phyloP scores from a whole-genome alignment of 208 protist species.

The Leishmania amazonensis region DNA sequence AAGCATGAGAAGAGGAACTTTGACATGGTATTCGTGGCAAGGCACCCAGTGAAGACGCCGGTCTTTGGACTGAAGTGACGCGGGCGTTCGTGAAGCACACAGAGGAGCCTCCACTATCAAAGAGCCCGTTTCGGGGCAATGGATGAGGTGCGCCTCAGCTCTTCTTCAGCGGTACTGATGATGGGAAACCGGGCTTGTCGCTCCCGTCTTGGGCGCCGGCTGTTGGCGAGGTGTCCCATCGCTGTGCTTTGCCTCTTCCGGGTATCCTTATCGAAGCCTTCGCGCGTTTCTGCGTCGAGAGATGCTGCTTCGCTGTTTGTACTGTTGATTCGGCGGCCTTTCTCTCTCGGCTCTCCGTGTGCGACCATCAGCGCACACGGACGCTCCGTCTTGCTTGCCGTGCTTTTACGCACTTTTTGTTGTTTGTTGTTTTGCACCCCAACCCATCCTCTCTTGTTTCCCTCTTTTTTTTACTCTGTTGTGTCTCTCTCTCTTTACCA shows the following conservation, averaged over 20 bases:
- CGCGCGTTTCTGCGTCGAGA: neutral
- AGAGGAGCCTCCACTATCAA: neutral
- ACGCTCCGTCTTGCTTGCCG: neutral
- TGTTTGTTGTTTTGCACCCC: neutral
- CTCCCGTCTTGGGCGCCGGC: neutral
- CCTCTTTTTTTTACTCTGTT: neutral
- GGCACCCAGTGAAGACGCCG: constrained; percentile 26
- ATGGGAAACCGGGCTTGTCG: neutral
- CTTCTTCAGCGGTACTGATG: neutral
- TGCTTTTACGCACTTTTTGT: neutral
- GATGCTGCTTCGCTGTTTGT: neutral
- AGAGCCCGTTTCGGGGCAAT: neutral
- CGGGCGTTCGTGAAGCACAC: neutral
- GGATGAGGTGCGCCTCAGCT: neutral
- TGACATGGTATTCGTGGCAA: constrained; percentile 39
- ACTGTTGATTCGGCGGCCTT: neutral
- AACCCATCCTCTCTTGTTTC: neutral
- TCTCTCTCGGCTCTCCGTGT: neutral
- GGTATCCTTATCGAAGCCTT: neutral
- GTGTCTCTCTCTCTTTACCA: too few species aligned
- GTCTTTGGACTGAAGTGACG: constrained; percentile 31
- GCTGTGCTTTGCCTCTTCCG: neutral
- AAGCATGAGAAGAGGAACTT: constrained; percentile 34
- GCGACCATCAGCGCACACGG: neutral
- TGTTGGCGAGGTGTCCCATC: neutral